A percentile compares a stretch with the other conserved stretches of the same genome.
Conservation (phyloP, 192 early-diverging fungal genomes). For the Bifiguratus adelaidae region DNA sequence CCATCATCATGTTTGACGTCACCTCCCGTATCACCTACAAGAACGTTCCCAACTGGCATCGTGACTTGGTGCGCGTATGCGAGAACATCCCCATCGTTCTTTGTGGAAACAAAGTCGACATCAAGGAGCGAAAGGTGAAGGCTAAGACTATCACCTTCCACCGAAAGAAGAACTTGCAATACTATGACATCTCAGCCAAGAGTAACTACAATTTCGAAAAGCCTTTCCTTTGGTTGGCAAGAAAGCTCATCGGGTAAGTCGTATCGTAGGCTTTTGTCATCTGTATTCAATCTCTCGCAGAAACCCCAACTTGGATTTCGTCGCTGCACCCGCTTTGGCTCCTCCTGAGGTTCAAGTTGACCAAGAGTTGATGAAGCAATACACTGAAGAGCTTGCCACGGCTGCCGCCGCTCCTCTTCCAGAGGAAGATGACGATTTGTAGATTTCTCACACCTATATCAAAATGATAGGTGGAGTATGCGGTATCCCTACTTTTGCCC, state of each 20-base stretch:
- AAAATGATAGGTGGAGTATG: too few species aligned
- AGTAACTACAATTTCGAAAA: constrained; percentile 99
- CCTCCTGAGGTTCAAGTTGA: constrained; percentile 93
- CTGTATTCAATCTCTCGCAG: too few species aligned
- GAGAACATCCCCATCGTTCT: constrained; percentile 99
- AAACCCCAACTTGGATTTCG: constrained; percentile 92
- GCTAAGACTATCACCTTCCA: constrained; percentile 99
- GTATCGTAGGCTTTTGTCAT: too few species aligned
- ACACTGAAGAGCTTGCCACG: constrained; percentile 64
- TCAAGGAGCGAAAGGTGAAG: constrained; percentile 99
- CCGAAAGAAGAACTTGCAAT: constrained; percentile 99
- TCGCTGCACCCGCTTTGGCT: constrained; percentile 93
- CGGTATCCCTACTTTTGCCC: too few species aligned
- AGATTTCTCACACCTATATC: too few species aligned
- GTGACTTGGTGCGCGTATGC: constrained; percentile 98
- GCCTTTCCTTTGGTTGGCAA: constrained; percentile 99
- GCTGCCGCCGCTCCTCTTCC: constrained; percentile 86
- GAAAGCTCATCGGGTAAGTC: constrained; percentile 95
- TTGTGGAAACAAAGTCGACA: constrained; percentile 99
- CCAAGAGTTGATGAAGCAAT: constrained; percentile 58
- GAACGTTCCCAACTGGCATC: constrained; percentile 99
- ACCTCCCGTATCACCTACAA: constrained; percentile 99
- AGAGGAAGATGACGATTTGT: constrained; percentile 43
- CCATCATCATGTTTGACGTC: constrained; percentile 99
- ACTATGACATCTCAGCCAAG: constrained; percentile 99